These are phyloP conservation scores for Coemansia sp. DNA, from an alignment of 192 early-diverging fungal species.

Conservation along the genomic window DNA sequence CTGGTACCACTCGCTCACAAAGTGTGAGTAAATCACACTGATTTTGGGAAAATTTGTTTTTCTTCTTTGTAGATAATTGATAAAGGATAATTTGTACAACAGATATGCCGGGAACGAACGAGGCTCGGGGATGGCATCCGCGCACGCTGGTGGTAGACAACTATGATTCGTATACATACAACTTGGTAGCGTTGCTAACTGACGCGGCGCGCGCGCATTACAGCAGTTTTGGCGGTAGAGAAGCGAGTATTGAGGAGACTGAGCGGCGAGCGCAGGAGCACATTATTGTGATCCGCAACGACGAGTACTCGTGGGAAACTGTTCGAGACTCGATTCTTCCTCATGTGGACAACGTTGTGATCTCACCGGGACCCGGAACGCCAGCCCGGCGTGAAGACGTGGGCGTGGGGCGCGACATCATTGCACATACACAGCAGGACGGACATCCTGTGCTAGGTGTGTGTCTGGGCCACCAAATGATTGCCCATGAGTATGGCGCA, in stretches of 20 bases:
- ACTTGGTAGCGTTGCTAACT: slow-evolving; percentile 70
- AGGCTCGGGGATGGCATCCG: slow-evolving; percentile 12
- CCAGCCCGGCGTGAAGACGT: slow-evolving; percentile 61
- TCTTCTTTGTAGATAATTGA: not conserved
- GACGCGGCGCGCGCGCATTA: not conserved
- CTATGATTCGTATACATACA: slow-evolving; percentile 98
- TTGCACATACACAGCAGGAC: not conserved
- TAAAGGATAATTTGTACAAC: not conserved
- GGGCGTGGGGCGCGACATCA: slow-evolving; percentile 33
- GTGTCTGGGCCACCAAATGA: slow-evolving; percentile 92
- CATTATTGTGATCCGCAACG: slow-evolving; percentile 85
- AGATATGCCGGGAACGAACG: too few species aligned
- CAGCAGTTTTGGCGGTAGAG: too few species aligned
- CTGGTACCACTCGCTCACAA: not conserved
- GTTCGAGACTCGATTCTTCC: slow-evolving; percentile 63
- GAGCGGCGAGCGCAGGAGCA: slow-evolving; percentile 14
- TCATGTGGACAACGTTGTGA: slow-evolving; percentile 81
- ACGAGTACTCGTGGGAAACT: slow-evolving; percentile 81
- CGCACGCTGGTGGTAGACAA: slow-evolving; percentile 86
- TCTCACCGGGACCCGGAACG: slow-evolving; percentile 92
- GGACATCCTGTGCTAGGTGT: slow-evolving; percentile 81
- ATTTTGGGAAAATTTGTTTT: not conserved
- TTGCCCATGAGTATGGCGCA: slow-evolving; percentile 67
- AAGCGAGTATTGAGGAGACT: not conserved
- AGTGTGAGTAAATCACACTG: not conserved